Conservation (phyloP, 2,329 filamentous ascomycete species). For the Botrytis medusae region DNA sequence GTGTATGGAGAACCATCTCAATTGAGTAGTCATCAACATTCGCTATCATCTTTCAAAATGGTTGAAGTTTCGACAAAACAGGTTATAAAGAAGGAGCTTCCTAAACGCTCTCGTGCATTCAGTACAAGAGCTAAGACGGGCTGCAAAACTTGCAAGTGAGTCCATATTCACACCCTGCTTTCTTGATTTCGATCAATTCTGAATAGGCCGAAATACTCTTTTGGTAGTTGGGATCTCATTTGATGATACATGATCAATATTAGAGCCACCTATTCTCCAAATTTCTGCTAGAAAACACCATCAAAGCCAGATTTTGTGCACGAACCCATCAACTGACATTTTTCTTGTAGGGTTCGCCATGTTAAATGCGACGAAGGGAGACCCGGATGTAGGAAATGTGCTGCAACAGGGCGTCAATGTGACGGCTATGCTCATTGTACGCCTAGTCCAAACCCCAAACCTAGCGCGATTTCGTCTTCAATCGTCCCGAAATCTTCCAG, state of each 20-base stretch:
- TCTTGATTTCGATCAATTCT: background rate
- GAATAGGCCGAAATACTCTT: no score
- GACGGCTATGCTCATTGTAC: slow-evolving; percentile 23
- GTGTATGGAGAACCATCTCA: background rate
- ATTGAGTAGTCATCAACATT: background rate
- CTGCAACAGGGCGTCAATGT: slow-evolving; percentile 18
- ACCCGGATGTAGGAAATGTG: slow-evolving; percentile 23
- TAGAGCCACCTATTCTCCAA: background rate
- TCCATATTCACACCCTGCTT: background rate
- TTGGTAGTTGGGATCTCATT: background rate
- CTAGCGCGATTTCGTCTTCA: background rate
- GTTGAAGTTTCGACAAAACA: background rate
- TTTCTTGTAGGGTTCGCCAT: slow-evolving; percentile 20
- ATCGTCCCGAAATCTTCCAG: background rate
- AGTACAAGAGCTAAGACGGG: slow-evolving; percentile 23
- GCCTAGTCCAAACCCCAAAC: background rate
- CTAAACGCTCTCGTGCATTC: slow-evolving; percentile 20
- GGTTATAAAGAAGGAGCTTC: background rate
- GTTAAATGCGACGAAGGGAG: slow-evolving; percentile 25
- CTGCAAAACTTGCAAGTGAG: slow-evolving; percentile 27
- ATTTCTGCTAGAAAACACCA: background rate
- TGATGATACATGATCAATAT: background rate
- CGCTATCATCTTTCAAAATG: background rate
- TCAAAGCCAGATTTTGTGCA: background rate
- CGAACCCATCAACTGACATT: background rate